phyloP scores from a whole-genome alignment of 257 asterid species.

The Lithospermum erythrorhizon region DNA sequence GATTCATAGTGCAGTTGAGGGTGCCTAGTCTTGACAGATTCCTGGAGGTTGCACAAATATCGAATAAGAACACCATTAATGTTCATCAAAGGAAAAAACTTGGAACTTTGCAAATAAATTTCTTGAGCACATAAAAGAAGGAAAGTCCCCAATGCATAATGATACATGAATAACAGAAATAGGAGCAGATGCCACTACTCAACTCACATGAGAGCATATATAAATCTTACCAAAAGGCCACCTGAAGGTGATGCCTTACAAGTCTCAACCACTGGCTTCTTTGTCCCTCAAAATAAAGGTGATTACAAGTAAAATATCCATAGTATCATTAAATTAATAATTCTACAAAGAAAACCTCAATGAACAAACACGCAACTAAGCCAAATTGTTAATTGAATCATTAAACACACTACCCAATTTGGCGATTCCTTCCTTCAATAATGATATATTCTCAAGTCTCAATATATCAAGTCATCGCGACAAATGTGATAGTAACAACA shows the following conservation, averaged over 20 bases:
- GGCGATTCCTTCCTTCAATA: too few species aligned
- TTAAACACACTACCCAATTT: not conserved
- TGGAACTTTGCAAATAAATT: not conserved
- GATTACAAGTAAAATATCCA: too few species aligned
- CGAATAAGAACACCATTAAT: not conserved
- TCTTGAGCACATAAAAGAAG: not conserved
- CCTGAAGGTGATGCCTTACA: too few species aligned
- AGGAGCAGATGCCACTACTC: not conserved
- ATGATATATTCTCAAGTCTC: too few species aligned
- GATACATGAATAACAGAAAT: not conserved
- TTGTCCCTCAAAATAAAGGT: too few species aligned
- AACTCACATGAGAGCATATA: not conserved
- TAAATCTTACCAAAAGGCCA: not conserved
- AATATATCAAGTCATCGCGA: too few species aligned
- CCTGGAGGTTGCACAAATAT: slow-evolving; percentile 32
- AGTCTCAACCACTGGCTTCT: too few species aligned
- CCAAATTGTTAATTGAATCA: not conserved
- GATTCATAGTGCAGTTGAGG: slow-evolving; percentile 91
- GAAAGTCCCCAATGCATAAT: not conserved
- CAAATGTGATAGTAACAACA: not conserved
- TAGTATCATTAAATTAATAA: too few species aligned
- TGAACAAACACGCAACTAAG: too few species aligned
- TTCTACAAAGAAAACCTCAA: too few species aligned
- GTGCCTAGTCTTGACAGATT: slow-evolving; percentile 70
- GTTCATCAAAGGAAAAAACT: not conserved